These are phyloP conservation scores for Circinella minor DNA, from an alignment of 371 early-diverging fungal genomes.

Conservation along the genomic window DNA sequence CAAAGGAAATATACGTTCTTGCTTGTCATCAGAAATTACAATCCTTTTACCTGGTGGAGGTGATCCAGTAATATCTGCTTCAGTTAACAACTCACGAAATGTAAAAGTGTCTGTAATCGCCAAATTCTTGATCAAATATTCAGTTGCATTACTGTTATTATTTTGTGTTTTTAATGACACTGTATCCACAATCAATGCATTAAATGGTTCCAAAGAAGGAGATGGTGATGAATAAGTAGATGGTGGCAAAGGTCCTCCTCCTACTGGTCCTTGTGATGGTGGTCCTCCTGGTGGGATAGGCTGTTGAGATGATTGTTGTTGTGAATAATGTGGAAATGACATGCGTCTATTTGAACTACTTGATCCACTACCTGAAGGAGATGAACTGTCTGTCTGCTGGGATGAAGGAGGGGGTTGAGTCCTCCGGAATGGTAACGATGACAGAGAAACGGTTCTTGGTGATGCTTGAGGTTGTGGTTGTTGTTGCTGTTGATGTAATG, in stretches of 20 bases:
- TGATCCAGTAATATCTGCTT: constrained; percentile 45
- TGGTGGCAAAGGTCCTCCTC: neutral
- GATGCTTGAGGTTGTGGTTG: constrained; percentile 14
- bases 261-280: neutral
- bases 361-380: neutral
- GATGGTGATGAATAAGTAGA: constrained; percentile 17
- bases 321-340: constrained; percentile 19
- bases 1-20: constrained; percentile 46
- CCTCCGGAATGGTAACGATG: constrained; percentile 11
- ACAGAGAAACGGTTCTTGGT: constrained; percentile 1
- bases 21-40: constrained; percentile 43
- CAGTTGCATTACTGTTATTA: constrained; percentile 12
- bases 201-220: constrained; percentile 11
- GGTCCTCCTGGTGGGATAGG: no score
- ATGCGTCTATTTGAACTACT: constrained; percentile 7
- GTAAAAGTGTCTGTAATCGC: constrained; percentile 56
- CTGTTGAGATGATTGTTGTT: constrained; percentile 13
- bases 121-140: constrained; percentile 48
- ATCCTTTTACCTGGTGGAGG: constrained; percentile 55
- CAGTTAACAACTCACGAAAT: constrained; percentile 48
- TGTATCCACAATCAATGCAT: constrained; percentile 40
- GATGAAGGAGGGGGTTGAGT: neutral
- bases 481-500: constrained; percentile 22
- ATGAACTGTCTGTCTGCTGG: neutral
- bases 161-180: constrained; percentile 43